Evolutionary conservation across 1,139 yeast species (phyloP).

Genomic region (Nakaseomyces delphensis): DNA sequence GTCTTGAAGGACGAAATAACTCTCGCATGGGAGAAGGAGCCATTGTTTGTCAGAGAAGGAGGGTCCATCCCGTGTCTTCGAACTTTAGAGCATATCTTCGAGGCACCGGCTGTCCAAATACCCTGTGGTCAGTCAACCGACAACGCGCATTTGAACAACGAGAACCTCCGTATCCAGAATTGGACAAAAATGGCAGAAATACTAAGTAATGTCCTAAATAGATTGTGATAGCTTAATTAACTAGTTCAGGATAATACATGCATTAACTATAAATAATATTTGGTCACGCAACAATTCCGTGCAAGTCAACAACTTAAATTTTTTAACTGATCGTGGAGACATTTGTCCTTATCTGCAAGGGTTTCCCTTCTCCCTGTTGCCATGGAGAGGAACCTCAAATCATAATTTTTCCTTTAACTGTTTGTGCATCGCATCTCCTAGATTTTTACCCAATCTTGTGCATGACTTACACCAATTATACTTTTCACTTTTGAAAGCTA

Average conservation of each 20-base stretch:
- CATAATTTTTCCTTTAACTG: too few species aligned
- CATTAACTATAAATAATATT: too few species aligned
- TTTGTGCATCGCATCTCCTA: too few species aligned
- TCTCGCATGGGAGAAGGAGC: conserved; percentile 57
- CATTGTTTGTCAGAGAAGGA: conserved; percentile 86
- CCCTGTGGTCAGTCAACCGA: conserved; percentile 97
- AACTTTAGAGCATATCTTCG: conserved; percentile 68
- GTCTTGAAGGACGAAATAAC: conserved; percentile 51
- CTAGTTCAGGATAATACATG: too few species aligned
- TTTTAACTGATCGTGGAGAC: too few species aligned
- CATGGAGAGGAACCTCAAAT: too few species aligned
- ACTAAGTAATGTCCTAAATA: conserved; percentile 46
- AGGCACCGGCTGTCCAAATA: conserved; percentile 87
- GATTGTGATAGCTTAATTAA: conserved; percentile 23
- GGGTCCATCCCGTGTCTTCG: conserved; percentile 92
- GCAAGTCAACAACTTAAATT: too few species aligned
- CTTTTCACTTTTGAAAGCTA: too few species aligned
- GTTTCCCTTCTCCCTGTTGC: too few species aligned
- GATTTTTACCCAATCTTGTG: too few species aligned
- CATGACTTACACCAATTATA: too few species aligned
- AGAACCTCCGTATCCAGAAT: conserved; percentile 70
- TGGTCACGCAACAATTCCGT: neutral
- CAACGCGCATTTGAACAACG: conserved; percentile 87
- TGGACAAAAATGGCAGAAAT: conserved; percentile 65
- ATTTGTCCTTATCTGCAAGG: too few species aligned